phyloP scores from a whole-genome alignment of 805 yeast genomes.

The Helenozyma baotianmanensis region DNA sequence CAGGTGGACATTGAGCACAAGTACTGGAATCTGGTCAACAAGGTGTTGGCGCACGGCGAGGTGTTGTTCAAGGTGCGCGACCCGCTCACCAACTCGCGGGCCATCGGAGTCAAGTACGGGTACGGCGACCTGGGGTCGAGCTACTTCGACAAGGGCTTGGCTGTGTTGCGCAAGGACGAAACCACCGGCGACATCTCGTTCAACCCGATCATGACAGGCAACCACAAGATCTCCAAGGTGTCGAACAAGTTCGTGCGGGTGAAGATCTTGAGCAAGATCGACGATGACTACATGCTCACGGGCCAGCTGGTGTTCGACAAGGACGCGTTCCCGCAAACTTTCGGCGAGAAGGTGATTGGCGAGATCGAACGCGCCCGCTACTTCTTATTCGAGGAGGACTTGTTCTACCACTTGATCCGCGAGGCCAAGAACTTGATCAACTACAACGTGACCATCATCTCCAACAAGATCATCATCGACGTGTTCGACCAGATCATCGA shows the following conservation, averaged over 20 bases:
- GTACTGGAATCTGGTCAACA: constrained; percentile 59
- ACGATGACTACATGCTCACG: constrained; percentile 48
- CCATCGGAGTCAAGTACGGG: constrained; percentile 83
- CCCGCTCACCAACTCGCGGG: constrained; percentile 41
- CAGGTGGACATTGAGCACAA: constrained; percentile 58
- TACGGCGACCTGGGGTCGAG: constrained; percentile 87
- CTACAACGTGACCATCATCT: constrained; percentile 62
- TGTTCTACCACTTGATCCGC: constrained; percentile 68
- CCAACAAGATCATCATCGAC: constrained; percentile 61
- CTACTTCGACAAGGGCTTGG: constrained; percentile 71
- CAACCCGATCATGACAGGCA: constrained; percentile 24
- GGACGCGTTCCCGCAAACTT: constrained; percentile 3
- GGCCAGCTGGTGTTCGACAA: constrained; percentile 49
- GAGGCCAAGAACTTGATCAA: constrained; percentile 72
- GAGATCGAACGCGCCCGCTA: constrained; percentile 65
- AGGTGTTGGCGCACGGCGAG: constrained; percentile 48
- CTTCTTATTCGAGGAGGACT: constrained; percentile 82
- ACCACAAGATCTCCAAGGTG: constrained; percentile 27
- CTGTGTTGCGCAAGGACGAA: constrained; percentile 53
- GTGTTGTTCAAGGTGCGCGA: constrained; percentile 64
- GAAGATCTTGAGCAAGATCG: constrained; percentile 51
- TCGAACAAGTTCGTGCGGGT: constrained; percentile 52
- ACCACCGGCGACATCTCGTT: constrained; percentile 30
- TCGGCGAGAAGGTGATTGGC: constrained; percentile 30
- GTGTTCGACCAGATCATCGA: constrained; percentile 64